A percentile compares a stretch with the other conserved stretches of the same genome.
These are phyloP conservation scores for Amanita jacksonii DNA, from an alignment of 768 basidiomycete genomes.

Conservation along the genomic window DNA sequence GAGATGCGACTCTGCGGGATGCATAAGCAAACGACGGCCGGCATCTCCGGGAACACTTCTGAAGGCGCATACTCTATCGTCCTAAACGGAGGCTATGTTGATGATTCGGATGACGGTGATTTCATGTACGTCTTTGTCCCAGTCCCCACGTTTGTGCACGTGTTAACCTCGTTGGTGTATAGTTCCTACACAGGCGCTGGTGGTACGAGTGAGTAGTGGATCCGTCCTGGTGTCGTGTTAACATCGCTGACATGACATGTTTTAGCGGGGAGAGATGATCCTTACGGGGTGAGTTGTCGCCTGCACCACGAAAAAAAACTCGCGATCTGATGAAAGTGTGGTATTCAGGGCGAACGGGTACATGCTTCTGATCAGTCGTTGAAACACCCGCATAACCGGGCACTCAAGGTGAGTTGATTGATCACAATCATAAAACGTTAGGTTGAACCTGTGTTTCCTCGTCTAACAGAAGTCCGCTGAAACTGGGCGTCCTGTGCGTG, in stretches of 20 bases:
- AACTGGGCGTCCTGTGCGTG: conserved; percentile 27
- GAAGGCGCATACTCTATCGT: conserved; percentile 32
- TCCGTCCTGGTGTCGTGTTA: not conserved
- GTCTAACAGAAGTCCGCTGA: conserved; percentile 24
- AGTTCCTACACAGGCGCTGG: conserved; percentile 35
- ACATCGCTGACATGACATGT: not conserved
- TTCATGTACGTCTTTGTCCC: conserved; percentile 22
- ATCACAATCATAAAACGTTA: not conserved
- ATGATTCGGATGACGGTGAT: conserved; percentile 31
- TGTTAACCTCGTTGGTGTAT: not conserved
- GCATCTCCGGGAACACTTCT: conserved; percentile 23
- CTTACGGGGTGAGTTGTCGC: conserved; percentile 10
- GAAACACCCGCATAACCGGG: conserved; percentile 23
- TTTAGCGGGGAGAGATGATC: not conserved
- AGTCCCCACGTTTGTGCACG: not conserved
- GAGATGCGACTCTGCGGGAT: conserved; percentile 16
- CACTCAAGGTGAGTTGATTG: conserved; percentile 18
- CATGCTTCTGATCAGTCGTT: conserved; percentile 28
- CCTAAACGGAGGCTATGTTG: conserved; percentile 30
- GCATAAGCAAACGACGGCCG: conserved; percentile 22
- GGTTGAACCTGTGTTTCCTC: not conserved
- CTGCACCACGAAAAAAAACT: not conserved
- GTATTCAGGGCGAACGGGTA: conserved; percentile 6
- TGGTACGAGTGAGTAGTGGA: conserved; percentile 9
- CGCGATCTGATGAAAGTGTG: not conserved